A percentile compares a stretch with the other conserved stretches of the same genome.
Conservation (phyloP, 768 basidiomycete genomes). For the Lactarius quietus region DNA sequence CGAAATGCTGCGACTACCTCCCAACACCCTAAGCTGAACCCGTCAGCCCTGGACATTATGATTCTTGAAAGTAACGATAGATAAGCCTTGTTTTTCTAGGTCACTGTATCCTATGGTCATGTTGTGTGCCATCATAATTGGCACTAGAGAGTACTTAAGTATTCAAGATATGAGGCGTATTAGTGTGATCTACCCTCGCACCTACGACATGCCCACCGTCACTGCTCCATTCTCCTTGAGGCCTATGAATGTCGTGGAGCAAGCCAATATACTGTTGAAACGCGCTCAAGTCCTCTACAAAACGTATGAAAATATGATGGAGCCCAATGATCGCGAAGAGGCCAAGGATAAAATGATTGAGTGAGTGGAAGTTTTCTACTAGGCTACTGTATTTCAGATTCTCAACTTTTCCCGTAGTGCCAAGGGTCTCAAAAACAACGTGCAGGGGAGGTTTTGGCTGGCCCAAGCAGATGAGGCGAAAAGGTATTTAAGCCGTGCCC, state of each 20-base stretch:
- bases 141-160: background rate
- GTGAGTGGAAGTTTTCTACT: background rate
- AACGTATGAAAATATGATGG: background rate
- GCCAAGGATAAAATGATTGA: background rate
- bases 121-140: background rate
- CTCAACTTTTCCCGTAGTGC: background rate
- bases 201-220: background rate
- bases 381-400: background rate
- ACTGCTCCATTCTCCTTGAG: background rate
- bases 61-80: background rate
- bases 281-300: background rate
- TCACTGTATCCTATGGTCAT: background rate
- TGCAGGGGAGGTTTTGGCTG: background rate
- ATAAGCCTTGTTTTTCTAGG: background rate
- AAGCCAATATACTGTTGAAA: background rate
- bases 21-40: background rate
- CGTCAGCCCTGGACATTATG: background rate
- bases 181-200: background rate
- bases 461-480: conserved; percentile 1
- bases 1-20: background rate
- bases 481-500: conserved; percentile 1
- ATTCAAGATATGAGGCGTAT: background rate
- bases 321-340: background rate
- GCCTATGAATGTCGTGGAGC: background rate
- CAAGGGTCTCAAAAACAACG: background rate